Conservation (phyloP, 306 rosid genomes). For the Corylus avellana region DNA sequence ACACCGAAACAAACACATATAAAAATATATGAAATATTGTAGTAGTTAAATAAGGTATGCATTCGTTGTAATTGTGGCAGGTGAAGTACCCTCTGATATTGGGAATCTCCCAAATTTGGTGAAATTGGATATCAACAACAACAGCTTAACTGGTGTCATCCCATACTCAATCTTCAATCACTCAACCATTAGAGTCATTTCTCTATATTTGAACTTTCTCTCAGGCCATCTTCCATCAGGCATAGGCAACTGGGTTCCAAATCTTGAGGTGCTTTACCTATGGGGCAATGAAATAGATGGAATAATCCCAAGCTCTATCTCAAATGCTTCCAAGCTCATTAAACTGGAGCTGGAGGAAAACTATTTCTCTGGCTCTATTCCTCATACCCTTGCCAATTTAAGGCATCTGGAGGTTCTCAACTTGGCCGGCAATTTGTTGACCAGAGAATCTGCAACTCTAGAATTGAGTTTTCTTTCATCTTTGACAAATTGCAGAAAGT, state of each 20-base stretch:
- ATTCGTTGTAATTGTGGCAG: background rate
- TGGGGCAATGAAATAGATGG: background rate
- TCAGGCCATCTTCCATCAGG: background rate
- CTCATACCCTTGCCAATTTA: background rate
- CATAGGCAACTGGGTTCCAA: background rate
- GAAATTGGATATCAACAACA: background rate
- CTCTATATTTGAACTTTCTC: background rate
- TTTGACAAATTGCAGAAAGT: background rate
- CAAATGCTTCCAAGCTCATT: background rate
- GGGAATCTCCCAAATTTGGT: background rate
- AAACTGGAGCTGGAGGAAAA: background rate
- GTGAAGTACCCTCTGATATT: background rate
- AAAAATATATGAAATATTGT: too few species aligned
- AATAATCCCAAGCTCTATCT: background rate
- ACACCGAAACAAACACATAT: too few species aligned
- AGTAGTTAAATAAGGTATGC: background rate
- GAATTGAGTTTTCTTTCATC: background rate
- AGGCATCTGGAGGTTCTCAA: background rate
- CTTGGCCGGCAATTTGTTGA: background rate
- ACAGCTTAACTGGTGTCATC: background rate
- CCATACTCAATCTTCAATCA: background rate
- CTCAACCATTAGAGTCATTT: background rate
- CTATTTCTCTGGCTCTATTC: background rate
- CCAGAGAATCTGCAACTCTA: background rate
- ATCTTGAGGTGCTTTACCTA: background rate